Base-by-base conservation (phyloP, 768 basidiomycete genomes). In the Rhodosporidiobolus sp. region DNA sequence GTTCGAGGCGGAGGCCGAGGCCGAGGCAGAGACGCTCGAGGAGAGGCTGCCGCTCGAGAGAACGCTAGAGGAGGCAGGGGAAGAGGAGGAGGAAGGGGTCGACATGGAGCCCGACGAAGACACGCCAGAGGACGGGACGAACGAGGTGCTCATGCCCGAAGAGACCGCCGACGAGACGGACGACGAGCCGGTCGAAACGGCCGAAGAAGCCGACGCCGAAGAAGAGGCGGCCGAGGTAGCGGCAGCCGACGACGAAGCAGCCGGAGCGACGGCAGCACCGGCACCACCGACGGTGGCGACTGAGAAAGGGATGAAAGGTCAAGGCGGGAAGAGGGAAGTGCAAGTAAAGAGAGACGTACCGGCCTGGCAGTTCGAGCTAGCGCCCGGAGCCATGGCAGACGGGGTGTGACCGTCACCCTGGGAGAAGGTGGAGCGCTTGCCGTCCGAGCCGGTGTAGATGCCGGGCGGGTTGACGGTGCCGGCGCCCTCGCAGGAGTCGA, bases 291-390 rank as follows among this genome's bases (percentile, higher is more conserved):
- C 84, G 11, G 86, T 86, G 57, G 82, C 81, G 26, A 83, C 69
- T 43, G 38, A 7, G 14, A 43, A 43, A 7, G 38, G 14, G 14
- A n/a, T n/a, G n/a, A 43, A 43, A 43, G 38, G 38, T 43, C 38
- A 43, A 43, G 38, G 38, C 14, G 38, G 14, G 7, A 43, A 43
- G 14, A 14, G 38, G 14, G 38, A 14, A 43, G 14, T 7, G 8
- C 8, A 43, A 14, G 14, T 7, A 43, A 43, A 43, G 7, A 7
- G 38, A 14, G 14, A 43, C 38, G 38, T 7, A 43, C 38, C 38
- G 5, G 84, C 72, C 24, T 82, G 83, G 83, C 92, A 94, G 30
- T 84, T 81, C 26, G 87, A 89, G 4, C 88, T 87, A 9, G 86
- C 76, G 0, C 87, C 88, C 26, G 82, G 78, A 8, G 84, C 81